Conservation (phyloP, 2,329 filamentous ascomycete species). For the Dothideomycetes sp. region DNA sequence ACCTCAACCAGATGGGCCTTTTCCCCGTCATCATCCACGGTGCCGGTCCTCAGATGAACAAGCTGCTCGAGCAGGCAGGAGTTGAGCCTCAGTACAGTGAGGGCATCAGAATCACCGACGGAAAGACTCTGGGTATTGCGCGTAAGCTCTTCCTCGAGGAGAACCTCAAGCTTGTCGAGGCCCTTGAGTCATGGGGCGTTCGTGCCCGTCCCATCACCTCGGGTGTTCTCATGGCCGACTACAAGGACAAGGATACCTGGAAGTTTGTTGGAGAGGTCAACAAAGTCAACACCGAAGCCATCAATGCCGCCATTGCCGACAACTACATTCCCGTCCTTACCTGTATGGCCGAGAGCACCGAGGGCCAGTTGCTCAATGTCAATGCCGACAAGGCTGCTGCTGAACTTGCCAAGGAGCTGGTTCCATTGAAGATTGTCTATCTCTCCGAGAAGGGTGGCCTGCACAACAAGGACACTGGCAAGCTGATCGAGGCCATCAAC, state of each 20-base stretch:
- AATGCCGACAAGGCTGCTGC: slow-evolving; percentile 96
- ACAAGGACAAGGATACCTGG: slow-evolving; percentile 93
- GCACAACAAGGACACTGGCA: slow-evolving; percentile 84
- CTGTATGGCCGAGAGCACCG: slow-evolving; percentile 87
- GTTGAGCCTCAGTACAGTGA: slow-evolving; percentile 95
- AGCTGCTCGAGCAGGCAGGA: slow-evolving; percentile 76
- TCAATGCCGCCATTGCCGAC: slow-evolving; percentile 83
- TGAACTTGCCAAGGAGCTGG: slow-evolving; percentile 76
- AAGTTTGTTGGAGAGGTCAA: slow-evolving; percentile 93
- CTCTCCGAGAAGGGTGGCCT: slow-evolving; percentile 96
- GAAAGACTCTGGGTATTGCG: slow-evolving; percentile 84
- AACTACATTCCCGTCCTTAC: slow-evolving; percentile 89
- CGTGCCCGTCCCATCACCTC: slow-evolving; percentile 80
- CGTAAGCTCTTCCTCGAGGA: slow-evolving; percentile 90
- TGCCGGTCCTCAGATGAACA: slow-evolving; percentile 89
- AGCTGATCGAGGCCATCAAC: slow-evolving; percentile 96
- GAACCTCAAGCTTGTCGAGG: slow-evolving; percentile 85
- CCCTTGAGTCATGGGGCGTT: slow-evolving; percentile 81
- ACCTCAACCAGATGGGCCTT: slow-evolving; percentile 88
- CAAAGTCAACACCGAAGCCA: slow-evolving; percentile 78
- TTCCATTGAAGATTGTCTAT: slow-evolving; percentile 96
- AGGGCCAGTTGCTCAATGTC: slow-evolving; percentile 91
- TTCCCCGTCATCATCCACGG: slow-evolving; percentile 95
- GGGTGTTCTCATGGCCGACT: slow-evolving; percentile 86
- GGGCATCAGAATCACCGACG: slow-evolving; percentile 90